phyloP scores from a whole-genome alignment of 805 yeast genomes.

The Vanderwaltozyma verrucispora region DNA sequence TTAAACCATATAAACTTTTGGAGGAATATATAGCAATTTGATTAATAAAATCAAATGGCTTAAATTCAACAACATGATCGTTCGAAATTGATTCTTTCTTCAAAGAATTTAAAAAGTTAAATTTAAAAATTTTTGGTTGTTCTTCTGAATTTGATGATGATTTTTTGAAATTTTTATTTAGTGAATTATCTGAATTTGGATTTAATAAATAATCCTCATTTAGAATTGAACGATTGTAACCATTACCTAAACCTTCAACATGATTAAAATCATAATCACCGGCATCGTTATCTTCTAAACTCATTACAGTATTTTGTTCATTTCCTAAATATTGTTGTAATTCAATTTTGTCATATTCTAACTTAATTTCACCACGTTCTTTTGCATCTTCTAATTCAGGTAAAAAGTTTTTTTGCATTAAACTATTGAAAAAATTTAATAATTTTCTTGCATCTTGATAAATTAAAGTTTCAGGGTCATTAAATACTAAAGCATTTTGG shows the following conservation, averaged over 20 bases:
- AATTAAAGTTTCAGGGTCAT: slow-evolving; percentile 62
- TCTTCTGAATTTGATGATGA: slow-evolving; percentile 3
- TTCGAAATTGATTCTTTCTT: slow-evolving; percentile 14
- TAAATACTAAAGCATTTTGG: slow-evolving; percentile 67
- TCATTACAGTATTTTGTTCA: slow-evolving; percentile 8
- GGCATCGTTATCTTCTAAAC: slow-evolving; percentile 12
- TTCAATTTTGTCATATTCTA: slow-evolving; percentile 25
- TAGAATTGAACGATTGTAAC: slow-evolving; percentile 22
- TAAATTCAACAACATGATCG: slow-evolving; percentile 14
- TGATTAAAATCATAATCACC: slow-evolving; percentile 23
- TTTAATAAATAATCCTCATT: slow-evolving; percentile 24
- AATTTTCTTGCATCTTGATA: slow-evolving; percentile 61
- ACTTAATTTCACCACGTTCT: slow-evolving; percentile 24
- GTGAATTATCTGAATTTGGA: slow-evolving; percentile 7
- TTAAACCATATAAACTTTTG: slow-evolving; percentile 19
- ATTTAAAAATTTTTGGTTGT: slow-evolving; percentile 18
- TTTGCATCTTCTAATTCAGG: slow-evolving; percentile 21
- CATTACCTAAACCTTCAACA: slow-evolving; percentile 27
- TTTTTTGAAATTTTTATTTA: background rate
- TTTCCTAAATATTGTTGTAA: slow-evolving; percentile 16
- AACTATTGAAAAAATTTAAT: slow-evolving; percentile 38
- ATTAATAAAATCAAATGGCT: slow-evolving; percentile 17
- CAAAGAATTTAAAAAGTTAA: slow-evolving; percentile 21
- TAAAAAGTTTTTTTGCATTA: slow-evolving; percentile 19
- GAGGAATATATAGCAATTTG: slow-evolving; percentile 21